Percentiles rank a stretch among this genome's conserved stretches.
Conservation (phyloP, 2,329 filamentous ascomycete genomes). For the Fonsecaea nubica region DNA sequence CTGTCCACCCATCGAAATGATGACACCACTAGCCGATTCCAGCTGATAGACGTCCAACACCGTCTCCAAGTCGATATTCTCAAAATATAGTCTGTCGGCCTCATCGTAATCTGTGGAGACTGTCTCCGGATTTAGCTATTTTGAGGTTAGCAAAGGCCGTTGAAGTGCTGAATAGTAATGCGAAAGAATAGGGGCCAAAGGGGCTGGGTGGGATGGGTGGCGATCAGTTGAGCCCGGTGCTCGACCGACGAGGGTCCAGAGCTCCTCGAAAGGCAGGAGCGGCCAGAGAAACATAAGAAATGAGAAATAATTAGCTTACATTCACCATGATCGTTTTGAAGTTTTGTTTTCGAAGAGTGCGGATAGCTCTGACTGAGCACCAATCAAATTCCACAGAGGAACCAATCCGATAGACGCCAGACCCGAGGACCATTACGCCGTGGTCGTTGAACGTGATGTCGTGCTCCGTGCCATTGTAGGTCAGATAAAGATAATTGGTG, state of each 20-base stretch:
- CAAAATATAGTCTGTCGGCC: slow-evolving; percentile 92
- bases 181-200: not conserved
- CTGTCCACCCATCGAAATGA: slow-evolving; percentile 96
- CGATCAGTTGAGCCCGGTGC: too few species aligned
- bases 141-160: slow-evolving; percentile 14
- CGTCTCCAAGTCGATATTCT: slow-evolving; percentile 89
- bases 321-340: slow-evolving; percentile 98
- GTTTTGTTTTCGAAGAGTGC: slow-evolving; percentile 81
- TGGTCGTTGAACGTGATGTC: slow-evolving; percentile 86
- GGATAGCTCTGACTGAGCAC: slow-evolving; percentile 94
- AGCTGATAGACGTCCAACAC: slow-evolving; percentile 92
- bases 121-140: slow-evolving; percentile 80
- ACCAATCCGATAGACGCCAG: slow-evolving; percentile 94
- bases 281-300: not conserved
- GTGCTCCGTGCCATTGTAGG: slow-evolving; percentile 88
- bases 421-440: slow-evolving; percentile 94
- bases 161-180: not conserved
- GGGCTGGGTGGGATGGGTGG: too few species aligned
- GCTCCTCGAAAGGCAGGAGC: not conserved
- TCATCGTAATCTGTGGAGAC: slow-evolving; percentile 92
- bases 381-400: slow-evolving; percentile 99
- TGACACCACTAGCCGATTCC: slow-evolving; percentile 80
- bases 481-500: slow-evolving; percentile 96
- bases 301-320: slow-evolving; percentile 36
- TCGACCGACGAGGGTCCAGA: too few species aligned